These are phyloP conservation scores for Aegle marmelos DNA, from an alignment of 345 rosid species.

Conservation along the genomic window DNA sequence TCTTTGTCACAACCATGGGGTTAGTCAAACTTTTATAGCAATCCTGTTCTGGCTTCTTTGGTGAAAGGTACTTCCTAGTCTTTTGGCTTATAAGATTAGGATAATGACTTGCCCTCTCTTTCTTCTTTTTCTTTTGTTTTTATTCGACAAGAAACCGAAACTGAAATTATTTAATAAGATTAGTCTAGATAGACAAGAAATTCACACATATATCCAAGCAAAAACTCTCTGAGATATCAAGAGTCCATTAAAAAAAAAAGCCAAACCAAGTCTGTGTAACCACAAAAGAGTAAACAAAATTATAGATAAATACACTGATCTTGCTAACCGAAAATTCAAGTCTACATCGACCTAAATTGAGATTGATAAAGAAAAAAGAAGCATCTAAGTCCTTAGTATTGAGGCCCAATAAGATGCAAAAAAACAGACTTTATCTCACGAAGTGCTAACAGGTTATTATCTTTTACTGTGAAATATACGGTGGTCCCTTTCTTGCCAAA, in stretches of 20 bases:
- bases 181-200: background rate
- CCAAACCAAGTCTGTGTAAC: background rate
- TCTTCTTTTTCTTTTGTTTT: background rate
- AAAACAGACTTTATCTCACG: background rate
- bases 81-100: background rate
- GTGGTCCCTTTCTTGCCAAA: background rate
- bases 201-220: background rate
- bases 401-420: background rate
- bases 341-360: background rate
- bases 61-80: slow-evolving; percentile 17
- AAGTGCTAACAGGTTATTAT: background rate
- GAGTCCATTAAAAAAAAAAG: too few species aligned
- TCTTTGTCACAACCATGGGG: slow-evolving; percentile 88
- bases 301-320: background rate
- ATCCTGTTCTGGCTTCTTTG: slow-evolving; percentile 1
- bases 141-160: background rate
- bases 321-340: background rate
- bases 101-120: background rate
- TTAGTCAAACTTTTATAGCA: slow-evolving; percentile 31
- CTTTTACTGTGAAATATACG: background rate
- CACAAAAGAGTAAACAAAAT: background rate
- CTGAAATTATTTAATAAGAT: background rate
- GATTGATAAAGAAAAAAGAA: background rate
- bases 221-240: background rate
- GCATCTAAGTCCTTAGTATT: background rate